These are phyloP conservation scores for Dillenia turbinata DNA, from an alignment of 164 flowering plant genomes.

Conservation along the genomic window DNA sequence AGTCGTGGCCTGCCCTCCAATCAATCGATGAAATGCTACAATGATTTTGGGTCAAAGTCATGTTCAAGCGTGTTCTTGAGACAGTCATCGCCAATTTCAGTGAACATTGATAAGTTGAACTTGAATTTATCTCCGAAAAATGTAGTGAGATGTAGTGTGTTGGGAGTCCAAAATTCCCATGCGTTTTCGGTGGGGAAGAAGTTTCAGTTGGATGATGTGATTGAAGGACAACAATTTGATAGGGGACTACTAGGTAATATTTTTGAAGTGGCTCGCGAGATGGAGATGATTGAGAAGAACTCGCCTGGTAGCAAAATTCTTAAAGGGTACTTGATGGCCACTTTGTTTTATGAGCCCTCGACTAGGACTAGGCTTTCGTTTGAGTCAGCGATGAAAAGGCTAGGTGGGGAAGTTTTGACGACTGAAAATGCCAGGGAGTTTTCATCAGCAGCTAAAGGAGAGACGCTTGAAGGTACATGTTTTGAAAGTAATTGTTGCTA, in stretches of 20 bases:
- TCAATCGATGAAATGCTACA: too few species aligned
- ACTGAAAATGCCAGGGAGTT: slow-evolving; percentile 98
- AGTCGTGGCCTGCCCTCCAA: too few species aligned
- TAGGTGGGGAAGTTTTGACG: slow-evolving; percentile 97
- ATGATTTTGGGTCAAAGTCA: too few species aligned
- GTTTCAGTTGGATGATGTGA: slow-evolving; percentile 85
- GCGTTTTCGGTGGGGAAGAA: slow-evolving; percentile 45
- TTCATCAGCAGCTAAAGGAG: slow-evolving; percentile 98
- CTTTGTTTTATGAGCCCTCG: slow-evolving; percentile 97
- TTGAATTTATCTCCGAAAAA: too few species aligned
- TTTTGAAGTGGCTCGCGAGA: slow-evolving; percentile 82
- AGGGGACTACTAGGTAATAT: slow-evolving; percentile 67
- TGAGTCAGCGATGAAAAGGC: slow-evolving; percentile 96
- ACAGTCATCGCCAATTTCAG: too few species aligned
- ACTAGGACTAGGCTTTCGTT: slow-evolving; percentile 94
- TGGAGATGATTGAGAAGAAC: slow-evolving; percentile 81
- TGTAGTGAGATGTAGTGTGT: slow-evolving; percentile 20
- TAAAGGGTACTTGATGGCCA: slow-evolving; percentile 92
- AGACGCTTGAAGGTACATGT: slow-evolving; percentile 90
- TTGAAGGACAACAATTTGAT: slow-evolving; percentile 95
- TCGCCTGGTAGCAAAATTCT: slow-evolving; percentile 67
- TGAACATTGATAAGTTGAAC: too few species aligned
- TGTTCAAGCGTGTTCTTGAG: too few species aligned
- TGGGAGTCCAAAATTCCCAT: slow-evolving; percentile 22
- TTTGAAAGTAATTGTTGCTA: background rate